phyloP scores from a whole-genome alignment of 2,329 filamentous ascomycete genomes.

The Keithomyces neogunnii region DNA sequence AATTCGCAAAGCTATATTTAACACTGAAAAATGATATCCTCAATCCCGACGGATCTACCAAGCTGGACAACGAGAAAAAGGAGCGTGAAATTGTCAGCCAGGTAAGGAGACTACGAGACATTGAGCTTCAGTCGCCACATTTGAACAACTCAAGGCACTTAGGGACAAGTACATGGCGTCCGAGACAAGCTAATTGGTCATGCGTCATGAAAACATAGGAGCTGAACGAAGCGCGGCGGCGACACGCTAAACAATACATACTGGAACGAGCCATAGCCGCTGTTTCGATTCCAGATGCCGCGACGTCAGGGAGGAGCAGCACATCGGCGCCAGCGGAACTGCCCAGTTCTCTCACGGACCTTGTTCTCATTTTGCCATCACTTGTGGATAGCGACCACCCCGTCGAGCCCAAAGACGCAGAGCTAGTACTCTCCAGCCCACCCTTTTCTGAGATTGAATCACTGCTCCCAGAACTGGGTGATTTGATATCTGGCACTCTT shows the following conservation, averaged over 20 bases:
- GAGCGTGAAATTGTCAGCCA: conserved; percentile 41
- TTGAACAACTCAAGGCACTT: too few relatives aligned
- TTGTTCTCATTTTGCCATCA: conserved; percentile 46
- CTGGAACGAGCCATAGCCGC: conserved; percentile 41
- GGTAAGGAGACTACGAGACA: conserved; percentile 24
- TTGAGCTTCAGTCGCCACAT: neutral
- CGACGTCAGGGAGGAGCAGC: neutral
- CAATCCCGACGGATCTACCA: conserved; percentile 50
- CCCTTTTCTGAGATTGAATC: conserved; percentile 39
- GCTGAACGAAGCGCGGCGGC: conserved; percentile 39
- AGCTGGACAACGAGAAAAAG: conserved; percentile 38
- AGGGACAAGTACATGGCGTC: too few relatives aligned
- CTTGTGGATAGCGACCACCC: conserved; percentile 31
- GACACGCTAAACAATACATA: conserved; percentile 40
- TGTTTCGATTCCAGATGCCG: conserved; percentile 24
- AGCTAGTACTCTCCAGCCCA: conserved; percentile 39
- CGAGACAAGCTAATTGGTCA: neutral
- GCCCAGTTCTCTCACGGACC: conserved; percentile 40
- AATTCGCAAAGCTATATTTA: conserved; percentile 50
- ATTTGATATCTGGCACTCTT: conserved; percentile 40
- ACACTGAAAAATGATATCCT: conserved; percentile 45
- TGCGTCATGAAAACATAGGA: conserved; percentile 29
- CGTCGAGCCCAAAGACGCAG: conserved; percentile 26
- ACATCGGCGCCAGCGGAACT: conserved; percentile 16
- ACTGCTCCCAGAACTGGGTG: conserved; percentile 38